Evolutionary conservation across 305 asterid species (phyloP).

Genomic region (Striga hermonthica): DNA sequence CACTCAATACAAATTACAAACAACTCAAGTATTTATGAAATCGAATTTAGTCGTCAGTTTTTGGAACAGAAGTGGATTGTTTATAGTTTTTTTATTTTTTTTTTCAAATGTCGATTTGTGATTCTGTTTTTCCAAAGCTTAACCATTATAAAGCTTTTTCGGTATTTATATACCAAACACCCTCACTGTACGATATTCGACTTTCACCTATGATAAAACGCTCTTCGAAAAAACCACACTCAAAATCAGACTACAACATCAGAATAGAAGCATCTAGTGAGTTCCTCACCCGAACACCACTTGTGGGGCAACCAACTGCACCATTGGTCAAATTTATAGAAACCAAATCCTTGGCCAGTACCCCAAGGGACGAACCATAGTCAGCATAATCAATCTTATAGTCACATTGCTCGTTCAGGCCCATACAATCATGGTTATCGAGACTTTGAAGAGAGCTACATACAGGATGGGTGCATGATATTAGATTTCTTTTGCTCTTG

Average conservation of each 20-base stretch:
- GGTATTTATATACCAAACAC: too few relatives aligned
- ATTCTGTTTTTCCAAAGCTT: too few relatives aligned
- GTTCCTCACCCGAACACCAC: slow-evolving; percentile 75
- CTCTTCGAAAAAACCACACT: too few relatives aligned
- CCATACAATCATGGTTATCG: slow-evolving; percentile 34
- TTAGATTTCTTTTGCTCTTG: slow-evolving; percentile 55
- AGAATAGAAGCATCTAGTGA: not conserved
- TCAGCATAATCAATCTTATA: slow-evolving; percentile 86
- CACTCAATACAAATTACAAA: slow-evolving; percentile 28
- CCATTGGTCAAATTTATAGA: slow-evolving; percentile 67
- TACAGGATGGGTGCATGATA: slow-evolving; percentile 61
- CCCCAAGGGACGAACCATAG: slow-evolving; percentile 73
- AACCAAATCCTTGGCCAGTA: slow-evolving; percentile 63
- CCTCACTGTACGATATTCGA: too few relatives aligned
- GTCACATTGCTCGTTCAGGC: slow-evolving; percentile 76
- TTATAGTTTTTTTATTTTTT: too few relatives aligned
- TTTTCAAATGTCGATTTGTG: too few relatives aligned
- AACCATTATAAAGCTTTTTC: too few relatives aligned
- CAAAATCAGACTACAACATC: not conserved
- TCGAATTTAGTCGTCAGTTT: too few relatives aligned
- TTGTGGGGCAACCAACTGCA: slow-evolving; percentile 46
- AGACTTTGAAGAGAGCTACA: slow-evolving; percentile 57
- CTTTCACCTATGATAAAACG: too few relatives aligned
- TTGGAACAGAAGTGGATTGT: too few relatives aligned
- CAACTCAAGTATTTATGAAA: not conserved